A percentile compares a stretch with the other conserved stretches of the same genome.
Evolutionary conservation across 1,284 basidiomycete genomes (phyloP).

Genomic region (Cryptococcus wingfieldii): DNA sequence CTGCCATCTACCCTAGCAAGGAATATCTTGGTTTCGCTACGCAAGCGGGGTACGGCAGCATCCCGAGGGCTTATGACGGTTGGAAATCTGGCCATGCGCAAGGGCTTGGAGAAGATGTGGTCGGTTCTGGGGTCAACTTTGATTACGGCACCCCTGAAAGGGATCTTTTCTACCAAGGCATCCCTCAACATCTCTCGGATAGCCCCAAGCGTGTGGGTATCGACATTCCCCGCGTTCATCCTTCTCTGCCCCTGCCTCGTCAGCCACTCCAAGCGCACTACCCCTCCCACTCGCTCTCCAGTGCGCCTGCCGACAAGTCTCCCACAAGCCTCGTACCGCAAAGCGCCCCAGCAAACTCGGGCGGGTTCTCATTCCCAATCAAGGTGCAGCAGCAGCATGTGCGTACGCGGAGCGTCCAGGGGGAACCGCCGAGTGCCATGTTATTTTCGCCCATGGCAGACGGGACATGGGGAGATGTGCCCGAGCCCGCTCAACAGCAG

Average conservation of each 20-base stretch:
- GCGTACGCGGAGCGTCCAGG: conserved; percentile 31
- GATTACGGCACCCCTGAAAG: conserved; percentile 1
- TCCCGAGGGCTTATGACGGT: neutral
- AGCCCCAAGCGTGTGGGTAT: neutral
- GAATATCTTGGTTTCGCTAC: neutral
- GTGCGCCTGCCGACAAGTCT: neutral
- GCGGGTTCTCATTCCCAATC: conserved; percentile 15
- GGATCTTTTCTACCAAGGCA: neutral
- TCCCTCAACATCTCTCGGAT: neutral
- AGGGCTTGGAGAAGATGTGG: neutral
- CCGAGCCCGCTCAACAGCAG: conserved; percentile 1
- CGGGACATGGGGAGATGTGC: conserved; percentile 4
- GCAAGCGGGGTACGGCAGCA: neutral
- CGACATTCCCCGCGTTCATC: neutral
- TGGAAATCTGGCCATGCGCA: neutral
- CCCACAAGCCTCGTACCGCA: conserved; percentile 8
- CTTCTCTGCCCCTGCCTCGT: neutral
- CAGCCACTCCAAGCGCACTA: neutral
- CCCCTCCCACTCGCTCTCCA: neutral
- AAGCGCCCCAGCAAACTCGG: conserved; percentile 15
- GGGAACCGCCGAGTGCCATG: conserved; percentile 30
- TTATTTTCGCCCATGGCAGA: conserved; percentile 21
- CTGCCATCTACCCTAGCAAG: conserved; percentile 1
- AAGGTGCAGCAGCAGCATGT: conserved; percentile 23
- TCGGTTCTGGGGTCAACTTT: neutral